Evolutionary conservation across 2,329 filamentous ascomycete species (phyloP).

Genomic region (Sporothrix variecibatus): DNA sequence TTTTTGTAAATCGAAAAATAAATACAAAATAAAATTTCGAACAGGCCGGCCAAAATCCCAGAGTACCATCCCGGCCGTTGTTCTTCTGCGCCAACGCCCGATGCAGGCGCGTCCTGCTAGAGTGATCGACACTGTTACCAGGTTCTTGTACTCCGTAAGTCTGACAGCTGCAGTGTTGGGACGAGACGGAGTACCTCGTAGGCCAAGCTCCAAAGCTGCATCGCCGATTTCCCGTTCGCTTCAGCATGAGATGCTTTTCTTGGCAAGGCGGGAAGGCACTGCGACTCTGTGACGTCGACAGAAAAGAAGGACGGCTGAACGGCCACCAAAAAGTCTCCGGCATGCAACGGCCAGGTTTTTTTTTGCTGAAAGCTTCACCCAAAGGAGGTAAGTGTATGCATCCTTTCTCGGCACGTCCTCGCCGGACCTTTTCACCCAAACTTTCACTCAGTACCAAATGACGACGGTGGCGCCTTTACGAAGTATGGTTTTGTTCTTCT

Average conservation of each 20-base stretch:
- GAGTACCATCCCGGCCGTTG: neutral
- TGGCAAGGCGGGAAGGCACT: neutral
- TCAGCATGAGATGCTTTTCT: neutral
- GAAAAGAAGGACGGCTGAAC: neutral
- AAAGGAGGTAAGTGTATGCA: neutral
- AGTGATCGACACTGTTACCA: neutral
- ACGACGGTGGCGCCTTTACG: neutral
- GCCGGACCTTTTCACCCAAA: neutral
- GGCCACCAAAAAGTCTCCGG: neutral
- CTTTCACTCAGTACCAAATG: neutral
- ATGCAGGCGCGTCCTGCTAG: neutral
- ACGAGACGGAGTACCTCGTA: no score
- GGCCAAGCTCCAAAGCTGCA: neutral
- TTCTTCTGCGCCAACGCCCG: neutral
- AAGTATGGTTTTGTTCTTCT: neutral
- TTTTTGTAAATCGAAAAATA: neutral
- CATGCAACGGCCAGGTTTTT: neutral
- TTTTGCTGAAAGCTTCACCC: neutral
- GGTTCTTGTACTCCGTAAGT: neutral
- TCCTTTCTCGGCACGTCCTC: neutral
- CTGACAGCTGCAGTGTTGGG: neutral
- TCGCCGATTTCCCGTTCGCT: slow-evolving; percentile 1
- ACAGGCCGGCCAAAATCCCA: neutral
- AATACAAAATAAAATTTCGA: neutral
- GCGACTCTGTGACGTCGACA: neutral